phyloP scores from a whole-genome alignment of 1,284 basidiomycete genomes.

The Ganoderma lucidum region DNA sequence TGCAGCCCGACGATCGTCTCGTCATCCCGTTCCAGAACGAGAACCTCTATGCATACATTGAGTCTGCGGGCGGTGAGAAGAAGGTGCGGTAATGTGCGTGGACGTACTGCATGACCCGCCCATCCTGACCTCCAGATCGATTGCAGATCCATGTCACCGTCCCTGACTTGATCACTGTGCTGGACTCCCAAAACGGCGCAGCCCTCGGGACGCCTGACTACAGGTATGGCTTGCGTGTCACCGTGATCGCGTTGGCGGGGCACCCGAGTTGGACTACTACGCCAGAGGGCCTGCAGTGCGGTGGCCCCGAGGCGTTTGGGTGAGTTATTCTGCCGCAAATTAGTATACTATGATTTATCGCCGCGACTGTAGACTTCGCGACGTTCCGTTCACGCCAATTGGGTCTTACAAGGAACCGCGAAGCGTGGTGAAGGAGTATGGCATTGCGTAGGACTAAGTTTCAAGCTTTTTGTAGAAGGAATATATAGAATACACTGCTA shows the following conservation, averaged over 20 bases:
- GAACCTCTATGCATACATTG: conserved; percentile 56
- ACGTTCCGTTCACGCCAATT: conserved; percentile 40
- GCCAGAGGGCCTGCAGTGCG: conserved; percentile 57
- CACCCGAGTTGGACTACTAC: conserved; percentile 65
- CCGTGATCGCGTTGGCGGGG: conserved; percentile 63
- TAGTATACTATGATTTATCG: not conserved
- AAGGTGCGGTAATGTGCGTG: conserved; percentile 32
- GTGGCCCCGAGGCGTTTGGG: conserved; percentile 52
- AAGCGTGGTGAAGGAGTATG: conserved; percentile 39
- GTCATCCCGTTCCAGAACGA: conserved; percentile 67
- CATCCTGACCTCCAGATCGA: not conserved
- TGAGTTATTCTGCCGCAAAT: conserved; percentile 23
- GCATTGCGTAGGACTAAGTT: not conserved
- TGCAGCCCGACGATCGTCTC: conserved; percentile 37
- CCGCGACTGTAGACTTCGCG: conserved; percentile 30
- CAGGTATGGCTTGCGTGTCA: conserved; percentile 59
- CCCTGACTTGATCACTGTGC: conserved; percentile 64
- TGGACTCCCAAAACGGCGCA: conserved; percentile 62
- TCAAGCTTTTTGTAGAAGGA: not conserved
- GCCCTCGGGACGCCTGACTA: conserved; percentile 60
- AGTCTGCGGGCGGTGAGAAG: conserved; percentile 44
- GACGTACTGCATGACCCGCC: not conserved
- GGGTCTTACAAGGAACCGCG: conserved; percentile 40
- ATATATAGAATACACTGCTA: conserved; percentile 19
- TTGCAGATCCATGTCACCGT: conserved; percentile 53